Evolutionary conservation across 495 filamentous ascomycete species (phyloP).

Genomic region (Astrothelium subdiscretum): DNA sequence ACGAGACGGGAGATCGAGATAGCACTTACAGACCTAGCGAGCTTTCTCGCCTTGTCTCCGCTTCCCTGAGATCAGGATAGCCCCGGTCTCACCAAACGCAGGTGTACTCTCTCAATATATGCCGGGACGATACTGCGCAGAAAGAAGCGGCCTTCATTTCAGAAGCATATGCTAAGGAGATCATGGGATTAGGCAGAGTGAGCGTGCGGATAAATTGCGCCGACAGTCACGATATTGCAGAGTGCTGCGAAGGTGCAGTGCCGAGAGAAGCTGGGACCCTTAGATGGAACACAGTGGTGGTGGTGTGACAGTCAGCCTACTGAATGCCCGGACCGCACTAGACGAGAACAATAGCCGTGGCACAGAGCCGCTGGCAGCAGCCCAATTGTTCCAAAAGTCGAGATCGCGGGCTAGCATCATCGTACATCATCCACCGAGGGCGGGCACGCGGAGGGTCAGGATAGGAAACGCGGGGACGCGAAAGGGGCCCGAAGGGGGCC

Average conservation of each 20-base stretch:
- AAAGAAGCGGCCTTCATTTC: neutral
- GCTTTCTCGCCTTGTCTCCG: neutral
- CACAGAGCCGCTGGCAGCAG: neutral
- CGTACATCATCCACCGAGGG: neutral
- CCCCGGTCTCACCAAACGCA: neutral
- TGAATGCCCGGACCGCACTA: no score
- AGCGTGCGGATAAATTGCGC: neutral
- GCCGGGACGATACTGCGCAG: neutral
- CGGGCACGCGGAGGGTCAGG: neutral
- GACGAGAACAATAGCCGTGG: neutral
- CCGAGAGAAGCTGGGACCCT: neutral
- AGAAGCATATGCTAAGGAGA: neutral
- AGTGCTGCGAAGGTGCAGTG: neutral
- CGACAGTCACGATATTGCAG: neutral
- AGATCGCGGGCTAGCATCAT: neutral
- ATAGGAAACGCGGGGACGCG: neutral
- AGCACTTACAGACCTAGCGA: neutral
- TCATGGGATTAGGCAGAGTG: neutral
- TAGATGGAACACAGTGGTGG: no score
- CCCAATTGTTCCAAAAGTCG: neutral
- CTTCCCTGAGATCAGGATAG: neutral
- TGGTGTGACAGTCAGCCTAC: no score
- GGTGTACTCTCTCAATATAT: neutral
- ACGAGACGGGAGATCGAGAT: neutral
- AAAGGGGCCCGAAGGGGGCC: neutral